phyloP scores from a whole-genome alignment of 2,329 filamentous ascomycete species.

The Lachnellula cervina region DNA sequence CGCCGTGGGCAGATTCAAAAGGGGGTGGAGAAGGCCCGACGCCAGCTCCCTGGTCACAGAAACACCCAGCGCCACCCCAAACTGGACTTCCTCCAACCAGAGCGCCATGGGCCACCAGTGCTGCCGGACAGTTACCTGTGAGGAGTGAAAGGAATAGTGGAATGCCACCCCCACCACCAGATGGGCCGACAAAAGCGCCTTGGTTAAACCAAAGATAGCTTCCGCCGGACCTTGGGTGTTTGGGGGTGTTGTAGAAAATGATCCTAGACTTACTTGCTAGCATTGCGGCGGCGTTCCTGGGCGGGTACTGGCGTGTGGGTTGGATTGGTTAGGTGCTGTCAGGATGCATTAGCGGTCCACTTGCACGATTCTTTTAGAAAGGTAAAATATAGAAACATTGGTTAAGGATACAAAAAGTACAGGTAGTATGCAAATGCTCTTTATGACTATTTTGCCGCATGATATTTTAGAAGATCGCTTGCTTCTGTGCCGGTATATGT shows the following conservation, averaged over 20 bases:
- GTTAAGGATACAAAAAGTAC: no score
- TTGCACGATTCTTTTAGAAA: not conserved
- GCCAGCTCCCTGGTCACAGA: conserved; percentile 25
- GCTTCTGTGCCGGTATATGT: no score
- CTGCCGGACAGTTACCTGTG: not conserved
- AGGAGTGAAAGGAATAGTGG: not conserved
- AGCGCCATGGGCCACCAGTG: conserved; percentile 14
- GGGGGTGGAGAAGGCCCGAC: conserved; percentile 13
- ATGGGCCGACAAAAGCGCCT: conserved; percentile 35
- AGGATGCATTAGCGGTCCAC: not conserved
- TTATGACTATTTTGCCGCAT: no score
- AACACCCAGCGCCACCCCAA: conserved; percentile 16
- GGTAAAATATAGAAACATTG: no score
- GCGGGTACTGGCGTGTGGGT: not conserved
- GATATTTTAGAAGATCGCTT: no score
- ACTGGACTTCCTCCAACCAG: conserved; percentile 29
- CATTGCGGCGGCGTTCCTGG: not conserved
- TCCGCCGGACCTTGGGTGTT: not conserved
- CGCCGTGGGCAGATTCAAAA: conserved; percentile 24
- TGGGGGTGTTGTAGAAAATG: conserved; percentile 1
- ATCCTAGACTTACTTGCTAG: not conserved
- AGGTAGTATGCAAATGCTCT: no score
- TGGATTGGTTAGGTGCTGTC: not conserved
- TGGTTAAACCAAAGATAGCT: conserved; percentile 27
- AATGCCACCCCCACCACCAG: conserved; percentile 5